phyloP scores from a whole-genome alignment of 2,329 filamentous ascomycete species.

The Lachnellula hyalina region DNA sequence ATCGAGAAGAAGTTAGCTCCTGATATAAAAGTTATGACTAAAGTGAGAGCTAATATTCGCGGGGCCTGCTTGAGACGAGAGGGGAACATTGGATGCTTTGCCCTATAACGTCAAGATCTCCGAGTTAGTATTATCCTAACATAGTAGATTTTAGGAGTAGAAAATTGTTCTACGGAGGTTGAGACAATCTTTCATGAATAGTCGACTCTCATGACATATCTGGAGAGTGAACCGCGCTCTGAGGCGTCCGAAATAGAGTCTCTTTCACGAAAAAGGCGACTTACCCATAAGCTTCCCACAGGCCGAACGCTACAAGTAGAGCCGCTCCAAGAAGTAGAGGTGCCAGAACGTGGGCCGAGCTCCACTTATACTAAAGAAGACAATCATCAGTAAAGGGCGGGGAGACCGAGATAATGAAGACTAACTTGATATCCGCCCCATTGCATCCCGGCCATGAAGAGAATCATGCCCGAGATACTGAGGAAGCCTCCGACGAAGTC shows the following conservation, averaged over 20 bases:
- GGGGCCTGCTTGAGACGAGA: slow-evolving; percentile 51
- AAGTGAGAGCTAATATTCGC: slow-evolving; percentile 43
- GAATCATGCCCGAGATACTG: slow-evolving; percentile 43
- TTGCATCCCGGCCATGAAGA: slow-evolving; percentile 45
- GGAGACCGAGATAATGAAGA: not conserved
- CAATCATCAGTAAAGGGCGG: not conserved
- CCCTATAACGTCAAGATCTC: slow-evolving; percentile 30
- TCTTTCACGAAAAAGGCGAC: no score
- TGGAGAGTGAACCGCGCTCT: no score
- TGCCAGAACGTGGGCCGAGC: slow-evolving; percentile 1
- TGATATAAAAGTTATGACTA: slow-evolving; percentile 51
- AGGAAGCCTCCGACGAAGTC: slow-evolving; percentile 48
- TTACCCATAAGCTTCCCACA: slow-evolving; percentile 41
- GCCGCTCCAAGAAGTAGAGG: slow-evolving; percentile 42
- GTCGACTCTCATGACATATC: no score
- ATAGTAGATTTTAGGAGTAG: no score
- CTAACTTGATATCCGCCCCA: slow-evolving; percentile 49
- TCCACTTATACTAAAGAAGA: slow-evolving; percentile 19
- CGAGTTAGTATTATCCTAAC: no score
- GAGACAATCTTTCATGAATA: no score
- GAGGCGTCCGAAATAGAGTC: no score
- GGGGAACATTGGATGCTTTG: slow-evolving; percentile 37
- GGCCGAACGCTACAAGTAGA: slow-evolving; percentile 43
- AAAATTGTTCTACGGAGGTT: no score
- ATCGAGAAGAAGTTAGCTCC: slow-evolving; percentile 51